A percentile compares a stretch with the other conserved stretches of the same genome.
Conservation (phyloP, 2,329 filamentous ascomycete genomes). For the Cytospora piceicola region DNA sequence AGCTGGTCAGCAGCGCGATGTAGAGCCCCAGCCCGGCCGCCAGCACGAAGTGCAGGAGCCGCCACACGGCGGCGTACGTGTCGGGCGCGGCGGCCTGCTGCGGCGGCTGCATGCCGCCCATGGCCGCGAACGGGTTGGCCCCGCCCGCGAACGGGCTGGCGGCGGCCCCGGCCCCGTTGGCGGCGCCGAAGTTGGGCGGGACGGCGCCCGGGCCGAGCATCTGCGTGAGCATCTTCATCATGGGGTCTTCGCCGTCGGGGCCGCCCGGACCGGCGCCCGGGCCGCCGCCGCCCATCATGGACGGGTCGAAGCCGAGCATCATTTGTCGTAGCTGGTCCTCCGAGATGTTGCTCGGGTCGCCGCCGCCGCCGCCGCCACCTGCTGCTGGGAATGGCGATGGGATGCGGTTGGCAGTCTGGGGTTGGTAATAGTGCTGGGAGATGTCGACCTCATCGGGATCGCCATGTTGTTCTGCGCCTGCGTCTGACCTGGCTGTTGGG, state of each 20-base stretch:
- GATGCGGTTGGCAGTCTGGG: slow-evolving; percentile 49
- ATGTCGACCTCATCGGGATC: slow-evolving; percentile 81
- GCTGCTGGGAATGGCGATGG: slow-evolving; percentile 32
- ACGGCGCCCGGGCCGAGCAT: slow-evolving; percentile 54
- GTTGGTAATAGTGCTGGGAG: slow-evolving; percentile 71
- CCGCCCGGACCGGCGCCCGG: slow-evolving; percentile 37
- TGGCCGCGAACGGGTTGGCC: slow-evolving; percentile 43
- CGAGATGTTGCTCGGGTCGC: slow-evolving; percentile 46
- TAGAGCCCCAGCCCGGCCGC: slow-evolving; percentile 72
- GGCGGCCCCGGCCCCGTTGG: slow-evolving; percentile 41
- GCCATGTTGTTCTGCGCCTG: slow-evolving; percentile 46
- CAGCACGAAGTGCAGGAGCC: slow-evolving; percentile 73
- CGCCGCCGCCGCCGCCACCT: slow-evolving; percentile 36
- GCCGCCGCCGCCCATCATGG: slow-evolving; percentile 38
- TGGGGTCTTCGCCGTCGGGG: slow-evolving; percentile 57
- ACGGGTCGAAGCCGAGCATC: slow-evolving; percentile 62
- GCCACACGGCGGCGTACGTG: slow-evolving; percentile 62
- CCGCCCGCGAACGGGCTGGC: slow-evolving; percentile 35
- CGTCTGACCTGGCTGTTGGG: slow-evolving; percentile 39
- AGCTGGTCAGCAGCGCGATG: slow-evolving; percentile 69
- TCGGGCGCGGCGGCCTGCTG: slow-evolving; percentile 40
- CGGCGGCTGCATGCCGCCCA: slow-evolving; percentile 46
- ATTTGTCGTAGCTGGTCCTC: slow-evolving; percentile 67
- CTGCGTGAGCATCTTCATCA: slow-evolving; percentile 77
- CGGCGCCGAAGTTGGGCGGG: slow-evolving; percentile 31